Conservation (phyloP, 306 rosid genomes). For the Hylodesmum podocarpum region DNA sequence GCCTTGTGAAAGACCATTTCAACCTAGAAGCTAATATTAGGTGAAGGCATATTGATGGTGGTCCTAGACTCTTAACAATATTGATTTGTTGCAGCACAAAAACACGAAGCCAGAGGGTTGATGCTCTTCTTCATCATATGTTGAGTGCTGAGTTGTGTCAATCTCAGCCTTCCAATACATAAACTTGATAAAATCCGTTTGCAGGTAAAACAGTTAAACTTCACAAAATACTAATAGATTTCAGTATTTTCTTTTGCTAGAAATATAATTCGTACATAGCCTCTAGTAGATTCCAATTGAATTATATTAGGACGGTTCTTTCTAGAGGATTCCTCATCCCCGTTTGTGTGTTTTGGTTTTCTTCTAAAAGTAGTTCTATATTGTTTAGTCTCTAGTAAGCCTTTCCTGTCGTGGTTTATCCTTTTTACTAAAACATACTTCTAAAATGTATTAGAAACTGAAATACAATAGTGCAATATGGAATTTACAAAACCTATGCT, state of each 20-base stretch:
- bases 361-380: not conserved
- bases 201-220: constrained; percentile 28
- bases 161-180: constrained; percentile 47
- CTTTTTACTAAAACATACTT: not conserved
- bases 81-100: constrained; percentile 68
- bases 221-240: not conserved
- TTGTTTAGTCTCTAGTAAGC: not conserved
- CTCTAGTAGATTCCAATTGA: constrained; percentile 9
- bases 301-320: not conserved
- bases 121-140: constrained; percentile 93
- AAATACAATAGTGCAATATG: not conserved
- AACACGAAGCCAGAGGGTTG: constrained; percentile 81
- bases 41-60: constrained; percentile 16
- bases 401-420: not conserved
- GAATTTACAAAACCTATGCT: not conserved
- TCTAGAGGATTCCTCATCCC: not conserved
- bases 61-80: not conserved
- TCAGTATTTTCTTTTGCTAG: not conserved
- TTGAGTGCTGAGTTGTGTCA: constrained; percentile 76
- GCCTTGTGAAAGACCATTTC: not conserved
- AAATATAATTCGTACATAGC: not conserved
- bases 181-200: constrained; percentile 17
- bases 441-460: not conserved
- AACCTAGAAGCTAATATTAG: constrained; percentile 7
- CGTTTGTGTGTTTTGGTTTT: not conserved